These are phyloP conservation scores for Pseudogymnoascus sp. DNA, from an alignment of 2,329 filamentous ascomycete species.

Conservation along the genomic window DNA sequence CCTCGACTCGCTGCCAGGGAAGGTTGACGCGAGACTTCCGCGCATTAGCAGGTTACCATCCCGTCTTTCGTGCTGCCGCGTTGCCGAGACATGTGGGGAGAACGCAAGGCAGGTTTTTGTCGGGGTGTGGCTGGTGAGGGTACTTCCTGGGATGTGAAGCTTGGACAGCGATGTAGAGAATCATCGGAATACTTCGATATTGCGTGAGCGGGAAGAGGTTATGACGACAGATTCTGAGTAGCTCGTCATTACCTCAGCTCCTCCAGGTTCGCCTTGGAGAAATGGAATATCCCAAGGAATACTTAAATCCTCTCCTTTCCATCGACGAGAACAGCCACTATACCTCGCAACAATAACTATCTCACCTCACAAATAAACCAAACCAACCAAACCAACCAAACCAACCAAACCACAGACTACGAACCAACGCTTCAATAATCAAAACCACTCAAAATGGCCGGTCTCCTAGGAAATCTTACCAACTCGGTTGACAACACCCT, in stretches of 20 bases:
- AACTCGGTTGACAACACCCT: conserved; percentile 31
- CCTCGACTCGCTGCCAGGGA: not conserved
- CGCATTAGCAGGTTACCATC: not conserved
- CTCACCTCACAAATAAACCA: conserved; percentile 5
- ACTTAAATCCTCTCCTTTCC: not conserved
- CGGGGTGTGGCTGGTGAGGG: not conserved
- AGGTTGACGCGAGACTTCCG: not conserved
- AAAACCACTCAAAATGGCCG: conserved; percentile 20
- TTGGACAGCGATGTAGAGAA: conserved; percentile 2
- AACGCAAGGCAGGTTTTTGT: not conserved
- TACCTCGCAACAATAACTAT: not conserved
- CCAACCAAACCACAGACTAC: not conserved
- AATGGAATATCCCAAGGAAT: not conserved
- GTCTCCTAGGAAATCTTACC: conserved; percentile 29
- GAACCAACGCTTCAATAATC: conserved; percentile 7
- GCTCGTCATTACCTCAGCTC: not conserved
- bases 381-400: not conserved
- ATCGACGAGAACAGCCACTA: not conserved
- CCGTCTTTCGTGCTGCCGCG: conserved; percentile 1
- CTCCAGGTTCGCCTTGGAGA: not conserved
- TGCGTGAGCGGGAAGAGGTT: not conserved
- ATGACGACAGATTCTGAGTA: not conserved
- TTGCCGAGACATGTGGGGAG: not conserved
- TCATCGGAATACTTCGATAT: not conserved
- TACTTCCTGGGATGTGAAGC: not conserved